These are phyloP conservation scores for Coemansia pectinata DNA, from an alignment of 192 early-diverging fungal genomes.

Conservation along the genomic window DNA sequence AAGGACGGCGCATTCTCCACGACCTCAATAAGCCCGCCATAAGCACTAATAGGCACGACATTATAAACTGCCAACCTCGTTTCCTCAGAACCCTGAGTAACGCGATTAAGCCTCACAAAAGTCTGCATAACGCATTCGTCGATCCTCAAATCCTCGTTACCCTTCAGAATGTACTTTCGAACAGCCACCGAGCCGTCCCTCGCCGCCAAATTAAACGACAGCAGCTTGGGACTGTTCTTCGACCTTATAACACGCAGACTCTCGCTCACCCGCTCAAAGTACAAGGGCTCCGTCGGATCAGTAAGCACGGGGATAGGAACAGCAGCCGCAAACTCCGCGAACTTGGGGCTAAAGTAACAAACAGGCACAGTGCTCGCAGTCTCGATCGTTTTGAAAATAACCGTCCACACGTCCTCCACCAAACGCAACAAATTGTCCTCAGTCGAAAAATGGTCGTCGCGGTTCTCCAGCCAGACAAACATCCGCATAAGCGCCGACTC, in stretches of 20 bases:
- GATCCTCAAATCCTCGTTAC: constrained; percentile 87
- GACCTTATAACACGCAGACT: constrained; percentile 31
- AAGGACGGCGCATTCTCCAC: constrained; percentile 75
- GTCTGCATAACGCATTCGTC: constrained; percentile 90
- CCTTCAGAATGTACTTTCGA: constrained; percentile 86
- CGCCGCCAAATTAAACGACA: constrained; percentile 55
- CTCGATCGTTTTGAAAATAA: constrained; percentile 19
- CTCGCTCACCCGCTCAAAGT: constrained; percentile 19
- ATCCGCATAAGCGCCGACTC: constrained; percentile 11
- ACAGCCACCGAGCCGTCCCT: constrained; percentile 55
- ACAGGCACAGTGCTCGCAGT: constrained; percentile 11
- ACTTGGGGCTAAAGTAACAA: constrained; percentile 7
- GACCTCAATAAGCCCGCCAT: constrained; percentile 93
- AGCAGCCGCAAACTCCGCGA: constrained; percentile 14
- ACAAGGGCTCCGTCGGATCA: constrained; percentile 24
- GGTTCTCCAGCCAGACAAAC: constrained; percentile 19
- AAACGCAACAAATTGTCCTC: not conserved
- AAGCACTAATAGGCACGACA: constrained; percentile 79
- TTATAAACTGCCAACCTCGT: constrained; percentile 30
- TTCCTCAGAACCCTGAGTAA: not conserved
- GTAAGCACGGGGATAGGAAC: constrained; percentile 41
- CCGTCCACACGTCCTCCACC: constrained; percentile 23
- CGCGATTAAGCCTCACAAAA: constrained; percentile 38
- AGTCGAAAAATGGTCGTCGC: not conserved
- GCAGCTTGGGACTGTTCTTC: constrained; percentile 92